A percentile compares a stretch with the other conserved stretches of the same genome.
phyloP scores from a whole-genome alignment of 169 alveolate genomes.

The Pseudocohnilembus persalinus region DNA sequence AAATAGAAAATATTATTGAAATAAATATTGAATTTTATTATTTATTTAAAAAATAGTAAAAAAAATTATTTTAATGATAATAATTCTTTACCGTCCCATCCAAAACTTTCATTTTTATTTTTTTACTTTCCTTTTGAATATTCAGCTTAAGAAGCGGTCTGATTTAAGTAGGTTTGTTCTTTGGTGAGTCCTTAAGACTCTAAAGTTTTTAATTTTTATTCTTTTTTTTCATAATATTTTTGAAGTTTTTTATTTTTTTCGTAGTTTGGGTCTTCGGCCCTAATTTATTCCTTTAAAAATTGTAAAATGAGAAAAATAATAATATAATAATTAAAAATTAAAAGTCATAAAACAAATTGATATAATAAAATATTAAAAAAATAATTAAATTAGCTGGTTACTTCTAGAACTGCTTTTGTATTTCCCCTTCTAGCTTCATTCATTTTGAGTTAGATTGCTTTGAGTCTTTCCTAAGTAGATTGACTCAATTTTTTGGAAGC shows the following conservation, averaged over 20 bases:
- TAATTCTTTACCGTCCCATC: conserved; percentile 66
- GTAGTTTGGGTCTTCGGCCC: conserved; percentile 50
- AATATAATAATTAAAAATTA: too few species aligned
- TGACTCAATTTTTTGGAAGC: too few species aligned
- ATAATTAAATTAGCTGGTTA: conserved; percentile 11
- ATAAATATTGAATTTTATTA: not conserved
- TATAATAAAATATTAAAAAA: too few species aligned
- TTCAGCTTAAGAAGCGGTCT: conserved; percentile 25
- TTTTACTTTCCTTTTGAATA: conserved; percentile 38
- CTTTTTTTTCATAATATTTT: conserved; percentile 41
- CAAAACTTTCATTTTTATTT: conserved; percentile 66
- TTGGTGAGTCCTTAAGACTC: conserved; percentile 59
- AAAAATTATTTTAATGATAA: not conserved
- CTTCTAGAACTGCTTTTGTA: conserved; percentile 2
- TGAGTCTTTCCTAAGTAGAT: not conserved
- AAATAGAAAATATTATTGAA: not conserved
- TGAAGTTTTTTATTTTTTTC: conserved; percentile 58
- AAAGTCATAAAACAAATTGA: too few species aligned
- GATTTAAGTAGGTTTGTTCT: conserved; percentile 54
- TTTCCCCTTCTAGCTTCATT: not conserved
- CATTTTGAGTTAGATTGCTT: not conserved
- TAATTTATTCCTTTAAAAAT: conserved; percentile 44
- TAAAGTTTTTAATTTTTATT: conserved; percentile 24
- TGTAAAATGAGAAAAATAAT: conserved; percentile 43
- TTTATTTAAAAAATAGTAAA: not conserved